Percentiles rank a stretch among this genome's conserved stretches.
Conservation (phyloP, 768 basidiomycete genomes). For the Pleurotus eryngii region DNA sequence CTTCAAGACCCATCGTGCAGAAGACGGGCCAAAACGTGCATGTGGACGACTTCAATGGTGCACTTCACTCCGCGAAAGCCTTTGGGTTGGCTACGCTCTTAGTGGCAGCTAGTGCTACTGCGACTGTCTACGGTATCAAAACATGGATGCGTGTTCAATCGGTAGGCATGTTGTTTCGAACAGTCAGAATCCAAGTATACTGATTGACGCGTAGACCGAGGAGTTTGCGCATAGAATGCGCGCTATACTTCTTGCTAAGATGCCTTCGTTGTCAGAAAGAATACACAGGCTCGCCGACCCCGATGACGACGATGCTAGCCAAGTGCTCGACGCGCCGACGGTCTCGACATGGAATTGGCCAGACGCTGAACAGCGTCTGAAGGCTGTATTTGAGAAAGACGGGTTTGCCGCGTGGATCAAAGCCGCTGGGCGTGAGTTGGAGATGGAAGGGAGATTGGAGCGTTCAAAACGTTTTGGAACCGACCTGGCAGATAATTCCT, state of each 20-base stretch:
- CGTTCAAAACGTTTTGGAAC: conserved; percentile 24
- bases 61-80: conserved; percentile 57
- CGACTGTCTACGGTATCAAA: conserved; percentile 47
- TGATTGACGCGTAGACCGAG: conserved; percentile 35
- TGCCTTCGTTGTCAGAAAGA: conserved; percentile 47
- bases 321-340: not conserved
- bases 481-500: not conserved
- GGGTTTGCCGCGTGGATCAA: conserved; percentile 57
- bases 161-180: conserved; percentile 34
- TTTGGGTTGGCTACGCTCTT: conserved; percentile 63
- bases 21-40: not conserved
- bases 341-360: conserved; percentile 47
- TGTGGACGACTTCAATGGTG: conserved; percentile 42
- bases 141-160: conserved; percentile 49
- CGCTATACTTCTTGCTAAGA: conserved; percentile 35
- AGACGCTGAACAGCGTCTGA: conserved; percentile 51
- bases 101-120: conserved; percentile 46
- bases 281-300: conserved; percentile 44
- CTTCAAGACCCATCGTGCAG: too few relatives aligned
- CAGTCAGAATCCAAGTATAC: not conserved
- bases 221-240: conserved; percentile 64
- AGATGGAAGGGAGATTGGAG: conserved; percentile 54
- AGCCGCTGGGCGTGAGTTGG: conserved; percentile 50
- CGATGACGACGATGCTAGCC: conserved; percentile 26
- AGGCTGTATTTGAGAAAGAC: conserved; percentile 54